Evolutionary conservation across 169 alveolate species (phyloP).

Genomic region (Eimeria necatrix): DNA sequence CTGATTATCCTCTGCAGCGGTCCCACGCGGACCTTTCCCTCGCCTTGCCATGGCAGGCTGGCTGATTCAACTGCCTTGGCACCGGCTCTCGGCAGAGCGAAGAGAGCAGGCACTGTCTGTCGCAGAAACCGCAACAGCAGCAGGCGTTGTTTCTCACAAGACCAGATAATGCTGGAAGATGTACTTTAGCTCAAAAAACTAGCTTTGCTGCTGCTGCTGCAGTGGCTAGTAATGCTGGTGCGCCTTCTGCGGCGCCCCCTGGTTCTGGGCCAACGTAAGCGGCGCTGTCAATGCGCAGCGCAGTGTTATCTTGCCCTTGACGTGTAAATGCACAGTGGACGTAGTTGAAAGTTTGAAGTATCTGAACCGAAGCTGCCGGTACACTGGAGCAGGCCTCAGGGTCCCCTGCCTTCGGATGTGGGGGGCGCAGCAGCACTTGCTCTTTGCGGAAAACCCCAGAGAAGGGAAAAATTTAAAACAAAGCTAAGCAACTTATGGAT

Average conservation of each 20-base stretch:
- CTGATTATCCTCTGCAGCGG: constrained; percentile 14
- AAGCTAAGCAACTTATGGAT: neutral
- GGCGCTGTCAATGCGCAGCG: constrained; percentile 11
- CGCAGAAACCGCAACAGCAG: constrained; percentile 8
- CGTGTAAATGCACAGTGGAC: constrained; percentile 36
- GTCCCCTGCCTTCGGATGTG: constrained; percentile 70
- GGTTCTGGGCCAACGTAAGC: constrained; percentile 32
- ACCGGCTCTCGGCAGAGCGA: neutral
- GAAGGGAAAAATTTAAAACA: neutral
- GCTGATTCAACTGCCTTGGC: neutral
- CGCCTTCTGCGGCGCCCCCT: constrained; percentile 43
- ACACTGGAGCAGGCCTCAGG: constrained; percentile 69
- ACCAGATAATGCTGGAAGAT: neutral
- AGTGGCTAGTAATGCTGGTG: constrained; percentile 66
- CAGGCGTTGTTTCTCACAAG: neutral
- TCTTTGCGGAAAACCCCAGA: constrained; percentile 2
- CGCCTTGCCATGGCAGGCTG: constrained; percentile 46
- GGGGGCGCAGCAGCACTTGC: constrained; percentile 57
- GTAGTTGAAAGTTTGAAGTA: neutral
- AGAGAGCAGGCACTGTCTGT: too few species aligned
- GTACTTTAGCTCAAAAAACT: neutral
- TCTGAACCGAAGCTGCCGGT: constrained; percentile 9
- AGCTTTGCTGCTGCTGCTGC: constrained; percentile 22
- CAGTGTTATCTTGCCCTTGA: neutral
- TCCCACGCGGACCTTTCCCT: constrained; percentile 65